Base-by-base conservation (phyloP, 306 rosid species). In the Cucurbita pepo region DNA sequence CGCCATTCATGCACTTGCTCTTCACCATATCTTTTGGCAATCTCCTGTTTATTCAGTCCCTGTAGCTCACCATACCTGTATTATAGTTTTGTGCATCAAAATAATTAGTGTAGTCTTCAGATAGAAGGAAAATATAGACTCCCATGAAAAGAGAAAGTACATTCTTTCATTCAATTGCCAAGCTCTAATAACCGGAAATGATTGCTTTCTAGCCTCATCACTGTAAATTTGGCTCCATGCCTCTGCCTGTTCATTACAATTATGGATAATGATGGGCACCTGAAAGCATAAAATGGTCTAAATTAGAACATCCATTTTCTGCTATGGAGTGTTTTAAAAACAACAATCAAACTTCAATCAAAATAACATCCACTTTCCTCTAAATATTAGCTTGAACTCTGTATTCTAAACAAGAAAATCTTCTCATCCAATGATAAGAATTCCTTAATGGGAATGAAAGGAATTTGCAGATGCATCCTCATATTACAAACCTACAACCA, bases 151-250 rank as follows among this genome's bases (percentile, higher is more conserved):
- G 30, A 81, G 72, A 48, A 16, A 55, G 73, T 86, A 94, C 98
- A 94, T 94, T 94, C 98, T 94, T 87, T 94, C 98, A 79, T 90
- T 94, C 76, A 94, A 82, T 76, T 86, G 96, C 97, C 98, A 94
- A 77, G 96, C 52, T 44, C 88, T 81, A 66, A 87, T 76, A 72
- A 94, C 97, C 8, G 97, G 97, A 77, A 94, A 87, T 78, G 98
- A 88, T 80, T 90, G 98, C 77, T 77, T 86, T 76, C 82, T 89
- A 60, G 98, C 90, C 48, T 94, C 98, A 79, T 90, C 94, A 59
- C 95, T 90, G 74, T 75, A 88, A 74, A 94, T 67, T 80, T 90
- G 92, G 82, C 96, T 90, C 98, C 97, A 90, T 65, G 78, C 30
- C 80, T 72, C 86, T 44, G 96, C 97, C 70, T 82, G 96, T 74